Base-by-base conservation (phyloP, 805 yeast species). In the Starmerella vaccinii region DNA sequence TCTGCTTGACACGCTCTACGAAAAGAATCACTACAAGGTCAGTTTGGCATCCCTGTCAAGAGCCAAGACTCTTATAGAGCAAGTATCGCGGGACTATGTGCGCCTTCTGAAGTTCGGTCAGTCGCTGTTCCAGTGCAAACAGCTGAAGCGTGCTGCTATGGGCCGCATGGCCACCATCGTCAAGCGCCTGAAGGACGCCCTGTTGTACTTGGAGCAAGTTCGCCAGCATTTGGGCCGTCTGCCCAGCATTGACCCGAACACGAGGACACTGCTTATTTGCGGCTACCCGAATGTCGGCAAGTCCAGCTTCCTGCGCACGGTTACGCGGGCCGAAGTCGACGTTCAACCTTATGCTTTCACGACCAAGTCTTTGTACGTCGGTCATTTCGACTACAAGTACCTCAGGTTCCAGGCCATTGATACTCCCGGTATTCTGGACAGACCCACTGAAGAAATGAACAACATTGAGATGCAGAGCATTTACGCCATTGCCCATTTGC, bases 291-390 rank as follows among this genome's bases (percentile, higher is more conserved):
- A 92, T 69, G 99, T 92, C 55, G 99, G 99, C 72, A 92, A 92
- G 71, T 92, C 98, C 13, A 87, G 96, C 15, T 92, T 92, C 71
- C 76, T 92, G 69, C 77, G 80, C 65, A 80, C 92, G 68, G 85
- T 92, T 70, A 92, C 99, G 57, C 85, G 94, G 63, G 97, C 97
- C 35, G 97, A 92, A 63, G 99, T 92, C 53, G 99, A 92, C 66
- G 98, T 92, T 55, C 98, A 92, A 71, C 99, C 99, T 38, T 92
- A 92, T 69, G 98, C 98, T 30, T 92, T 92, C 81, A 92, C 99
- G 60, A 92, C 99, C 55, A 92, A 92, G 73, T 85, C 96, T 29
- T 73, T 92, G 62, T 92, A 87, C 63, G 99, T 92, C 52, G 99
- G 99, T 60, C 99, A 92, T 72, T 92, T 92, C 67, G 99, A 92